phyloP scores from a whole-genome alignment of 2,329 filamentous ascomycete species.

The Cladophialophora yegresii region DNA sequence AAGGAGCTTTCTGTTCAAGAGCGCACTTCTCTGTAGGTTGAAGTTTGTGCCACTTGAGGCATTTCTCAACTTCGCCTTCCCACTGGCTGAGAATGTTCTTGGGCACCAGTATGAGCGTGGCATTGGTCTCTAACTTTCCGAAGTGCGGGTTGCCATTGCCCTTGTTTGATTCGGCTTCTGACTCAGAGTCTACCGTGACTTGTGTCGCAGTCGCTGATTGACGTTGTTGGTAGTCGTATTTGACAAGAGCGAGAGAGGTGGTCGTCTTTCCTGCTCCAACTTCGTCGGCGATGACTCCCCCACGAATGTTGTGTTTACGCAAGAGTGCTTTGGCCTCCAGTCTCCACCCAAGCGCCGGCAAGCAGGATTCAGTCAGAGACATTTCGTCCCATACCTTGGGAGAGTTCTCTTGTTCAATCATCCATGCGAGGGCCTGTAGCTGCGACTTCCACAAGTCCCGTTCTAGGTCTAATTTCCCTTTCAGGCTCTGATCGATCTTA shows the following conservation, averaged over 20 bases:
- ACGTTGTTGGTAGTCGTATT: conserved; percentile 39
- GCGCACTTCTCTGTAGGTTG: neutral
- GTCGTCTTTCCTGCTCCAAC: conserved; percentile 70
- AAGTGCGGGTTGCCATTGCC: neutral
- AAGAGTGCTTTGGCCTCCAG: conserved; percentile 54
- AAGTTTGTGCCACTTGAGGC: conserved; percentile 8
- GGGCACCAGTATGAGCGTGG: conserved; percentile 63
- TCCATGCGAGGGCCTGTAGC: conserved; percentile 60
- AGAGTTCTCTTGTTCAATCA: conserved; percentile 56
- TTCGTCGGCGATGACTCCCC: conserved; percentile 65
- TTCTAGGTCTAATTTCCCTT: neutral
- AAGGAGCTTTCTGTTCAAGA: conserved; percentile 29
- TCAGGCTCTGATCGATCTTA: neutral
- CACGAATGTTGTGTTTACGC: conserved; percentile 46
- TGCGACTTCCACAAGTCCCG: conserved; percentile 56
- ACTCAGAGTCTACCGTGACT: neutral
- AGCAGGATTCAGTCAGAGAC: conserved; percentile 59
- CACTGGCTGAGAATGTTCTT: conserved; percentile 60
- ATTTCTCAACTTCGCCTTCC: conserved; percentile 57
- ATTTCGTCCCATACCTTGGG: conserved; percentile 51
- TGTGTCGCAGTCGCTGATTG: neutral
- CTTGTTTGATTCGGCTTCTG: neutral
- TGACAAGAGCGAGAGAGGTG: conserved; percentile 59
- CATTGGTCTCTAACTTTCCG: conserved; percentile 44
- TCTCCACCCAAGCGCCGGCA: conserved; percentile 58